Percentiles rank a stretch among this genome's conserved stretches.
These are phyloP conservation scores for Mortierella claussenii DNA, from an alignment of 192 early-diverging fungal species.

Conservation along the genomic window DNA sequence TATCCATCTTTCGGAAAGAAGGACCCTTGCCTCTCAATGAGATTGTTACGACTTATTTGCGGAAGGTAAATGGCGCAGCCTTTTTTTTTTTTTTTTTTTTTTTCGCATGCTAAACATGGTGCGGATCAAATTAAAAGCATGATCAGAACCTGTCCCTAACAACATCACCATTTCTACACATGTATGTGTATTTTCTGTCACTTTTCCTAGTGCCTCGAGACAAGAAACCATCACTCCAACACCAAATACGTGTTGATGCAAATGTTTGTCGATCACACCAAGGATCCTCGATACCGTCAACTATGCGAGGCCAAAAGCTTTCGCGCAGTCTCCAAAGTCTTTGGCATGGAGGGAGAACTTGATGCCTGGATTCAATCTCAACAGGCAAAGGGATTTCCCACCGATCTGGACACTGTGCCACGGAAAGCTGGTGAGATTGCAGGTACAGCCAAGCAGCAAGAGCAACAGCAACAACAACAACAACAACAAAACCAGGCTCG, in stretches of 20 bases:
- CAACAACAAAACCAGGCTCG: not conserved
- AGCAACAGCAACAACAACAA: not conserved
- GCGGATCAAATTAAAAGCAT: no score
- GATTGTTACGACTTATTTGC: conserved; percentile 73
- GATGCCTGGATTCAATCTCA: conserved; percentile 37
- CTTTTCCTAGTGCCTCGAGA: conserved; percentile 71
- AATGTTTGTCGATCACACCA: conserved; percentile 78
- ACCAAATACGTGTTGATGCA: conserved; percentile 92
- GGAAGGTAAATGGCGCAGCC: conserved; percentile 54
- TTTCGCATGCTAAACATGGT: not conserved
- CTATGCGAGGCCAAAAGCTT: conserved; percentile 64
- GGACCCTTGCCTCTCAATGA: conserved; percentile 65
- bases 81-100: not conserved
- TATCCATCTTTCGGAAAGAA: conserved; percentile 85
- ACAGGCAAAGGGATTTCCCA: conserved; percentile 24
- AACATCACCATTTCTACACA: no score
- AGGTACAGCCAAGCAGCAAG: not conserved
- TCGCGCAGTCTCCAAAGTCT: conserved; percentile 59
- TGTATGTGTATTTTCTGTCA: no score
- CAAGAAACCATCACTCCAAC: conserved; percentile 83
- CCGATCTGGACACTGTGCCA: conserved; percentile 26
- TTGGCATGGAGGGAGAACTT: conserved; percentile 38
- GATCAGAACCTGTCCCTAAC: no score
- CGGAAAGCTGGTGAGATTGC: conserved; percentile 2
- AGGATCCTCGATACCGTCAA: conserved; percentile 55